Evolutionary conservation across 2,329 filamentous ascomycete species (phyloP).

Genomic region (Xylariaceae sp.): DNA sequence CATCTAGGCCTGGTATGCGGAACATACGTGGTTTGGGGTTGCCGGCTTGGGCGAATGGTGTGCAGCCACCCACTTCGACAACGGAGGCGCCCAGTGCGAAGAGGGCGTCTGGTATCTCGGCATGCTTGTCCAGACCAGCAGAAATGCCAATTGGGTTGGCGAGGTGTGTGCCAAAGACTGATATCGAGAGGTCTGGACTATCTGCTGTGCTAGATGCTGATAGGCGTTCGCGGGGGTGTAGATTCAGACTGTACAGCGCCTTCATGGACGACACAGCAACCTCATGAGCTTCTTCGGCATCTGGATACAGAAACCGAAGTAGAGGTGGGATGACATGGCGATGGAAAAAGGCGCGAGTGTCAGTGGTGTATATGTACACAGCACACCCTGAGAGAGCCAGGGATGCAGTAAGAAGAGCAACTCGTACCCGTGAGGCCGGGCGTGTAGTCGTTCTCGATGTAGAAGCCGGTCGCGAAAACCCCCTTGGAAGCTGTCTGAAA

Average conservation of each 20-base stretch:
- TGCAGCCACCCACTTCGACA: constrained; percentile 90
- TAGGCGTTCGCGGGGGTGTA: constrained; percentile 78
- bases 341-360: constrained; percentile 69
- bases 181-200: constrained; percentile 36
- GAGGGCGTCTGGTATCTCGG: constrained; percentile 78
- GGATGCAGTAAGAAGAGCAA: constrained; percentile 38
- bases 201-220: constrained; percentile 31
- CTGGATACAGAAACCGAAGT: constrained; percentile 62
- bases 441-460: constrained; percentile 11
- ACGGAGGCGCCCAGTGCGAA: constrained; percentile 81
- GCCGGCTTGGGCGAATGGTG: constrained; percentile 79
- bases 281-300: constrained; percentile 91
- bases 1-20: constrained; percentile 75
- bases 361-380: constrained; percentile 66
- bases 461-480: constrained; percentile 18
- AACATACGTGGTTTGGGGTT: constrained; percentile 89
- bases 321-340: constrained; percentile 63
- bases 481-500: constrained; percentile 15
- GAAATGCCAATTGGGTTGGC: constrained; percentile 89
- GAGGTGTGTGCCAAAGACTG: constrained; percentile 72
- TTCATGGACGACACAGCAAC: constrained; percentile 68
- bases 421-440: constrained; percentile 9
- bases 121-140: constrained; percentile 94
- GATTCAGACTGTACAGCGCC: constrained; percentile 65
- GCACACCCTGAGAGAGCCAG: constrained; percentile 41